A percentile compares a stretch with the other conserved stretches of the same genome.
Evolutionary conservation across 495 filamentous ascomycete genomes (phyloP).

Genomic region (Friedmanniomyces simplex): DNA sequence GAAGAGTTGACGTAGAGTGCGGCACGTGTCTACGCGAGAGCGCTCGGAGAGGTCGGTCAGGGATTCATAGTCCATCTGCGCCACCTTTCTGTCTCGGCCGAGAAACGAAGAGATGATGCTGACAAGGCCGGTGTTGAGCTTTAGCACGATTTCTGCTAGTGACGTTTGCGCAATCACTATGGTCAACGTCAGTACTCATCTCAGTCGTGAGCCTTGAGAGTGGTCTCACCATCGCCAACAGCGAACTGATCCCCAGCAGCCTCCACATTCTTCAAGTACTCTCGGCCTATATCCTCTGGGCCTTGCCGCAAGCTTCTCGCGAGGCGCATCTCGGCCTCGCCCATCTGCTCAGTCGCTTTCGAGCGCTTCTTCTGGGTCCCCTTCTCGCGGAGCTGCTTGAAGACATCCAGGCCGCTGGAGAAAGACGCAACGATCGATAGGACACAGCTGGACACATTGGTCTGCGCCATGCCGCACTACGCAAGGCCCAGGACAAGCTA

Average conservation of each 20-base stretch:
- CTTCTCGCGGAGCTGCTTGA: slow-evolving; percentile 19
- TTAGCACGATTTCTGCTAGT: slow-evolving; percentile 31
- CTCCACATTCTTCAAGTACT: slow-evolving; percentile 24
- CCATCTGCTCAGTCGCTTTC: background rate
- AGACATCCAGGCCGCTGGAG: slow-evolving; percentile 19
- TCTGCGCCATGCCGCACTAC: slow-evolving; percentile 4
- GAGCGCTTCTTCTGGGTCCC: slow-evolving; percentile 11
- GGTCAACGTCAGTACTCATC: background rate
- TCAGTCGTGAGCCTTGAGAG: background rate
- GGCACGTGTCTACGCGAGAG: slow-evolving; percentile 28
- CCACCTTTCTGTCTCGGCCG: slow-evolving; percentile 20
- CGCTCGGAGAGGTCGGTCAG: slow-evolving; percentile 31
- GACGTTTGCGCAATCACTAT: slow-evolving; percentile 29
- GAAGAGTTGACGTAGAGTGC: slow-evolving; percentile 27
- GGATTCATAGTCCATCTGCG: slow-evolving; percentile 29
- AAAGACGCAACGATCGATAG: slow-evolving; percentile 20
- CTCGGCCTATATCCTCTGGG: slow-evolving; percentile 25
- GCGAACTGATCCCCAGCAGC: slow-evolving; percentile 25
- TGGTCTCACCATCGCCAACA: slow-evolving; percentile 28
- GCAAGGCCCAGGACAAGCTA: background rate
- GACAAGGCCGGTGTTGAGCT: slow-evolving; percentile 35
- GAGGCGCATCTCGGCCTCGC: slow-evolving; percentile 23
- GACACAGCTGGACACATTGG: slow-evolving; percentile 17
- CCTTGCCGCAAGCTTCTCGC: slow-evolving; percentile 25
- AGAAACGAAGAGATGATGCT: slow-evolving; percentile 33